Percentiles rank a stretch among this genome's conserved stretches.
Conservation (phyloP, 805 yeast genomes). For the Barnettozyma sucrosica region DNA sequence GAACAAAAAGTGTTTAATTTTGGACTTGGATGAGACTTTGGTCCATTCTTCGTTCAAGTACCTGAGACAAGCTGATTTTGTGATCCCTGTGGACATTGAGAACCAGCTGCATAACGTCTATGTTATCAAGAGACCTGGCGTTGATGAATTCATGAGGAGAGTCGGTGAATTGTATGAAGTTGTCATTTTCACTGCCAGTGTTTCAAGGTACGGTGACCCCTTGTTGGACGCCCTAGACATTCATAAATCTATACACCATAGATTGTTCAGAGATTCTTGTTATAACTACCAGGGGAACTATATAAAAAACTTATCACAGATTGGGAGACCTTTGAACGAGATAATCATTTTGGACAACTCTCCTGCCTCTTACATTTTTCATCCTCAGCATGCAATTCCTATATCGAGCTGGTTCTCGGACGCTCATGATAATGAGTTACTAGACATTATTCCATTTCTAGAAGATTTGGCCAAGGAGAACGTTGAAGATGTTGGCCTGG, state of each 20-base stretch:
- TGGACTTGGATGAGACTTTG: constrained; percentile 92
- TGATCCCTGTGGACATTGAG: constrained; percentile 95
- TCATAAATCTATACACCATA: constrained; percentile 73
- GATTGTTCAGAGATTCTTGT: constrained; percentile 92
- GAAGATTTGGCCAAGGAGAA: constrained; percentile 69
- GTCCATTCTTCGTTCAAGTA: constrained; percentile 94
- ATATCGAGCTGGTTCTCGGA: constrained; percentile 98
- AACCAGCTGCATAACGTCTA: constrained; percentile 89
- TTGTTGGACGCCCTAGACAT: constrained; percentile 81
- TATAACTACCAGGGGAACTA: constrained; percentile 91
- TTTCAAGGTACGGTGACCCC: constrained; percentile 94
- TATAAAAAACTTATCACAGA: constrained; percentile 87
- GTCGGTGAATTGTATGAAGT: constrained; percentile 90
- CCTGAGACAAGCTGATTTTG: constrained; percentile 89
- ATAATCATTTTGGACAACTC: constrained; percentile 92
- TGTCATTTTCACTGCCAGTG: constrained; percentile 95
- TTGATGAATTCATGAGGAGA: constrained; percentile 79
- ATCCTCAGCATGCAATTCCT: constrained; percentile 97
- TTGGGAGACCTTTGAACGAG: constrained; percentile 86
- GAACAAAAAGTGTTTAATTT: constrained; percentile 76
- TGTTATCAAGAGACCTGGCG: constrained; percentile 97
- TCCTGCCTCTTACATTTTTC: constrained; percentile 96
- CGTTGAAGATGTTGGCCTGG: constrained; percentile 81
- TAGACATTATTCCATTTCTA: constrained; percentile 85
- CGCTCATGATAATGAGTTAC: constrained; percentile 90